A percentile compares a stretch with the other conserved stretches of the same genome.
phyloP scores from a whole-genome alignment of 306 rosid species.

The Vicia faba region DNA sequence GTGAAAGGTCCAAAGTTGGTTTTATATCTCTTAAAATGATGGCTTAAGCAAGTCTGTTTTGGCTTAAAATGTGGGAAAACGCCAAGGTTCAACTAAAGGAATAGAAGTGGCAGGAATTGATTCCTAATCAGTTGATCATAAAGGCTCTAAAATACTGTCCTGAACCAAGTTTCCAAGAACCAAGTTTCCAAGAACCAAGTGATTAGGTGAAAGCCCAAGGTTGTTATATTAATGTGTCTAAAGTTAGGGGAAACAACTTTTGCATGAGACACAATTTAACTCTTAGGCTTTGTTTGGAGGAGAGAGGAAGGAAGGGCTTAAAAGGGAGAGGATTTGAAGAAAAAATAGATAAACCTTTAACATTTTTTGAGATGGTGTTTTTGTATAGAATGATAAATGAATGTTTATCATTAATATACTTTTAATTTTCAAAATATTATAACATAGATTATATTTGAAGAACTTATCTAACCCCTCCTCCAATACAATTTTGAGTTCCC shows the following conservation, averaged over 20 bases:
- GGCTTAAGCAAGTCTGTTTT: not conserved
- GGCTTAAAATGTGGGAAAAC: conserved; percentile 19
- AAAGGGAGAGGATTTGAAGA: too few species aligned
- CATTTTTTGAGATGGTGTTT: too few species aligned
- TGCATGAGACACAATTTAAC: conserved; percentile 9
- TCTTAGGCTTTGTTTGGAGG: not conserved
- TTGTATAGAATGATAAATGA: too few species aligned
- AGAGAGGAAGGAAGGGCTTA: too few species aligned
- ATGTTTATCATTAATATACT: too few species aligned
- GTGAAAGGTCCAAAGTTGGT: conserved; percentile 1
- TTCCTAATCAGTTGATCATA: conserved; percentile 11
- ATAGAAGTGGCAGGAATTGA: not conserved
- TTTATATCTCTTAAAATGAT: not conserved
- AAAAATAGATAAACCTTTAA: too few species aligned
- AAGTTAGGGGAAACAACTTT: conserved; percentile 7
- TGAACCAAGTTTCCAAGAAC: not conserved
- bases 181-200: conserved; percentile 17
- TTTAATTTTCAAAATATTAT: too few species aligned
- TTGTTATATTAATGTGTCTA: conserved; percentile 3
- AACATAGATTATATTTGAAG: too few species aligned
- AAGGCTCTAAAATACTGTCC: conserved; percentile 4
- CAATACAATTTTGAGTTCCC: too few species aligned
- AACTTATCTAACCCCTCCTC: too few species aligned
- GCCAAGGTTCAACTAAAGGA: conserved; percentile 18
- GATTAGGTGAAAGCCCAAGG: conserved; percentile 8